Evolutionary conservation across 2,329 filamentous ascomycete species (phyloP), one percentile per base, ranked within the genome.

Genomic region (Diplodia corticola): DNA sequence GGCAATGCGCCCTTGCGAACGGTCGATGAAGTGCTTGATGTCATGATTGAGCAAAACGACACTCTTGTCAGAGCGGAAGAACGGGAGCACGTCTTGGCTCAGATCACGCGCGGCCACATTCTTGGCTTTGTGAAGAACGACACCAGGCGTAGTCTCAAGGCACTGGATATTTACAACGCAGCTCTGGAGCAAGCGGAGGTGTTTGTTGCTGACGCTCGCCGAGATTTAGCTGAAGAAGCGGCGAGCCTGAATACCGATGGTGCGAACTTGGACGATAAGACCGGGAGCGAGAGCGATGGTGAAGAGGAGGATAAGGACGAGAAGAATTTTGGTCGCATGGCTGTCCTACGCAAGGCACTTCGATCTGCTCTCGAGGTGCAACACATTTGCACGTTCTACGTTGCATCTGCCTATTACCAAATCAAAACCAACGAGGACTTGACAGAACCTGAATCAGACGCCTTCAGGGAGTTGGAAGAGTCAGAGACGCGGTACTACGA

Each of bases 21-120:
- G 0, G 89, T 97, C 1, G 86, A 89, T 20, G 91, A 98, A 76
- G 94, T 98, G 1, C 81, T 99, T 12, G 89, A 92, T 69, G 88
- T 89, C 4, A 97, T 99, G 94, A 89, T 97, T 67, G 92, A 97
- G 65, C 89, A 94, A 73, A 93, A 90, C 50, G 91, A 94, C 66
- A 81, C 81, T 5, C 75, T 79, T 0, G 85, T 94, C 66, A 86
- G 89, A 61, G 78, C 84, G 0, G 89, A 94, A 67, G 89, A 95
- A 73, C 86, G 92, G 63, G 80, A 83, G 2, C 82, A 89, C 55
- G 81, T 96, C 6, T 75, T 86, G 2, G 83, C 83, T 37, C 87
- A 86, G 68, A 80, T 97, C 51, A 85, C 84, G 17, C 84, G 87
- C 64, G 94, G 92, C 0, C 93, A 97, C 70, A 79, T 97, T 3